Evolutionary conservation across 208 protist genomes (phyloP).

Genomic region (Trypanosoma boissoni): DNA sequence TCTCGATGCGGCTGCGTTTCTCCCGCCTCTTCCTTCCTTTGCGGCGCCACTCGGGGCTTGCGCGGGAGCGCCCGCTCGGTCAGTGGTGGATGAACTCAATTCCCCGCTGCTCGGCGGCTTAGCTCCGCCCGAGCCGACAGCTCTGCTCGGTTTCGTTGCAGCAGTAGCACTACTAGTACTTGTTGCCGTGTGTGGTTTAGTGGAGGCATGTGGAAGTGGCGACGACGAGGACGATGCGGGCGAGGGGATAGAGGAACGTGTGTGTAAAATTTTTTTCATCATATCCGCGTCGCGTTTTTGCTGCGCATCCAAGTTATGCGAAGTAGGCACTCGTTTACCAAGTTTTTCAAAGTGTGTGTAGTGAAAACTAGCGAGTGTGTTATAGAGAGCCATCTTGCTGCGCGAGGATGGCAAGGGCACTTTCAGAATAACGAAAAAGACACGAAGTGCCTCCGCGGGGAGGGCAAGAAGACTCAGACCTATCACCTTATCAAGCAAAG

Average conservation of each 20-base stretch:
- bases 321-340: slow-evolving; percentile 73
- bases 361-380: slow-evolving; percentile 73
- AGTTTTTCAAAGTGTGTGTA: slow-evolving; percentile 82
- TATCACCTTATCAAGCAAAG: slow-evolving; percentile 69
- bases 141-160: no score
- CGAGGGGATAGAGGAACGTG: slow-evolving; percentile 2
- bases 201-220: not conserved
- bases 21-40: not conserved
- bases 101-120: no score
- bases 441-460: slow-evolving; percentile 44
- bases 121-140: no score
- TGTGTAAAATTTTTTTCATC: slow-evolving; percentile 24
- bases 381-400: slow-evolving; percentile 71
- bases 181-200: slow-evolving; percentile 2
- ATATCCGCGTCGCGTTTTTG: slow-evolving; percentile 52
- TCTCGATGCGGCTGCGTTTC: not conserved
- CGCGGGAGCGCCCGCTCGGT: no score
- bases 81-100: no score
- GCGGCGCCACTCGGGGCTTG: no score
- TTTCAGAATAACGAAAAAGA: slow-evolving; percentile 73
- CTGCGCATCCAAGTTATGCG: slow-evolving; percentile 38
- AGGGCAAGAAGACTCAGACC: slow-evolving; percentile 72
- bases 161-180: not conserved
- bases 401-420: slow-evolving; percentile 40
- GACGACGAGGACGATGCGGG: not conserved